Conservation (phyloP, 139 green algal species). For the Edaphochlamys debaryana region DNA sequence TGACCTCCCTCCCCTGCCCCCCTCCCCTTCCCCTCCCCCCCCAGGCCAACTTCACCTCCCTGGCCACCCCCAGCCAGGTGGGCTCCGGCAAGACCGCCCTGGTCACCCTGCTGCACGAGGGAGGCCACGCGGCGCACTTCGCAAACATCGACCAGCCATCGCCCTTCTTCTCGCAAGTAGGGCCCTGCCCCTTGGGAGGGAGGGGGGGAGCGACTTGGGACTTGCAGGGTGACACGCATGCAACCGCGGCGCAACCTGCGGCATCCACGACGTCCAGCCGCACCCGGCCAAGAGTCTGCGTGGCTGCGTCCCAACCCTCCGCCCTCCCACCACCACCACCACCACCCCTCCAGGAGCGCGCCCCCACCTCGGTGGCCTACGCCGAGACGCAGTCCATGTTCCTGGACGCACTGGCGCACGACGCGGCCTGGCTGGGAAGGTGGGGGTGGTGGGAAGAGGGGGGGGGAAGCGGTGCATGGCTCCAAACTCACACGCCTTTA, state of each 20-base stretch:
- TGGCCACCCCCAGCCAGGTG: slow-evolving; percentile 76
- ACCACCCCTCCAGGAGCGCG: slow-evolving; percentile 47
- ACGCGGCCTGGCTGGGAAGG: slow-evolving; percentile 43
- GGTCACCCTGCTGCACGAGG: slow-evolving; percentile 88
- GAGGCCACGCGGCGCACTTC: slow-evolving; percentile 62
- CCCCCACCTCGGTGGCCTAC: slow-evolving; percentile 80
- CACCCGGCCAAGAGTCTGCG: too few relatives aligned
- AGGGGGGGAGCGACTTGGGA: too few relatives aligned
- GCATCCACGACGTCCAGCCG: too few relatives aligned
- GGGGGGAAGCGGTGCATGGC: too few relatives aligned
- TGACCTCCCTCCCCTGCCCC: background rate
- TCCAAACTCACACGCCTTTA: too few relatives aligned
- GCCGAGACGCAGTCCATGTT: slow-evolving; percentile 80
- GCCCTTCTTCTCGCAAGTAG: slow-evolving; percentile 84
- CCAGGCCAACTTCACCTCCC: slow-evolving; percentile 81
- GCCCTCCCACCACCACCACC: too few relatives aligned
- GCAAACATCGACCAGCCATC: slow-evolving; percentile 83
- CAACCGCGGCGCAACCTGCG: too few relatives aligned
- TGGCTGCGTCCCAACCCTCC: too few relatives aligned
- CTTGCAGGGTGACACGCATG: too few relatives aligned
- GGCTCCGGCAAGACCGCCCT: slow-evolving; percentile 72
- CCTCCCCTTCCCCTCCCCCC: background rate
- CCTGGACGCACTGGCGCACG: slow-evolving; percentile 73
- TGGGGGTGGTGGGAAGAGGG: too few relatives aligned
- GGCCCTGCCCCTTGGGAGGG: too few relatives aligned